Percentiles rank a stretch among this genome's conserved stretches.
These are phyloP conservation scores for Fraxinus platypoda DNA, from an alignment of 305 asterid genomes.

Conservation along the genomic window DNA sequence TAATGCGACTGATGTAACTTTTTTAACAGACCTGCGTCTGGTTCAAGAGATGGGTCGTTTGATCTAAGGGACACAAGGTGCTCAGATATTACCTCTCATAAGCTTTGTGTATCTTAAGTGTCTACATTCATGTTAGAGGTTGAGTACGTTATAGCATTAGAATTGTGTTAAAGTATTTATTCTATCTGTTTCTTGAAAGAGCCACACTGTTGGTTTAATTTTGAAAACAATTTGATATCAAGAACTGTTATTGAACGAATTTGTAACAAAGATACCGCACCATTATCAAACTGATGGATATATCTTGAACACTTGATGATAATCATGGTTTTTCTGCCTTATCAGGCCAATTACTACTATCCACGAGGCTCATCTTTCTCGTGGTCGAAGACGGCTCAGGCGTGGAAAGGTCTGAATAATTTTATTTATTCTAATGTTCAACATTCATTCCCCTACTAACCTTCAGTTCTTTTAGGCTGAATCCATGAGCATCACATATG, in stretches of 20 bases:
- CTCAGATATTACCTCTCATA: slow-evolving; percentile 32
- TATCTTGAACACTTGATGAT: slow-evolving; percentile 12
- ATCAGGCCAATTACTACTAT: slow-evolving; percentile 59
- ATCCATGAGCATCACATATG: slow-evolving; percentile 82
- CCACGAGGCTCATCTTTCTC: slow-evolving; percentile 66
- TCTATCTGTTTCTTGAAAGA: neutral
- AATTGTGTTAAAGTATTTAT: neutral
- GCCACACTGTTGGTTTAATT: neutral
- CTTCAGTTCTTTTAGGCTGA: slow-evolving; percentile 48
- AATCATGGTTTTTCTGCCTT: slow-evolving; percentile 5
- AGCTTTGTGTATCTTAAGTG: slow-evolving; percentile 48
- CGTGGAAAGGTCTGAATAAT: slow-evolving; percentile 57
- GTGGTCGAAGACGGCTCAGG: slow-evolving; percentile 51
- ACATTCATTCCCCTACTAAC: neutral
- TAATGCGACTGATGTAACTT: neutral
- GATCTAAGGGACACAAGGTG: slow-evolving; percentile 89
- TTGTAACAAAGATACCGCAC: neutral
- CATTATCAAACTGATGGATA: neutral
- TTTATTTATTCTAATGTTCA: neutral
- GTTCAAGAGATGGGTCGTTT: slow-evolving; percentile 91
- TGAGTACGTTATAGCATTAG: neutral
- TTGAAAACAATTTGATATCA: neutral
- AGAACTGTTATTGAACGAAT: neutral
- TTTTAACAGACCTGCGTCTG: slow-evolving; percentile 64
- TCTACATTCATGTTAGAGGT: slow-evolving; percentile 11